Evolutionary conservation across 2,329 filamentous ascomycete genomes (phyloP).

Genomic region (Aspergillus calidoustus): DNA sequence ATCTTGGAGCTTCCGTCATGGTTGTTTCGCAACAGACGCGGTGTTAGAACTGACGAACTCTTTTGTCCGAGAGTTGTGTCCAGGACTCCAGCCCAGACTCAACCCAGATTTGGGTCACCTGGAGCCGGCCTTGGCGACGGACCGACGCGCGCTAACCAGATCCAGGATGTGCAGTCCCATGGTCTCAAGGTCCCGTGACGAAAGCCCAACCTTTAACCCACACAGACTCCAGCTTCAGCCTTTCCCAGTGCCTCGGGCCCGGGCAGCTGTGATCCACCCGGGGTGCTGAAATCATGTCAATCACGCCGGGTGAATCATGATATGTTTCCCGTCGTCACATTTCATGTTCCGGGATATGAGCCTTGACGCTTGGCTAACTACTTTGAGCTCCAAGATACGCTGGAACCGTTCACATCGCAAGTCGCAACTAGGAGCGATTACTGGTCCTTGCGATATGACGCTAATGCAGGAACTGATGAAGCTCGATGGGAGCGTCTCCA

Average conservation of each 20-base stretch:
- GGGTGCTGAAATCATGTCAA: conserved; percentile 4
- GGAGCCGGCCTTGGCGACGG: conserved; percentile 18
- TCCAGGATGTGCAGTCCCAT: conserved; percentile 22
- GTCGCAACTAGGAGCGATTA: conserved; percentile 1
- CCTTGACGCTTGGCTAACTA: conserved; percentile 3
- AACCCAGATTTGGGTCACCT: conserved; percentile 9
- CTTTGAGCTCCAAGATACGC: conserved; percentile 1
- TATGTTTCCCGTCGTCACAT: conserved; percentile 1
- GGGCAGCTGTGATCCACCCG: conserved; percentile 8
- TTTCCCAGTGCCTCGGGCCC: conserved; percentile 4
- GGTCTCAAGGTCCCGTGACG: conserved; percentile 7
- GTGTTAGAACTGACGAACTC: conserved; percentile 6
- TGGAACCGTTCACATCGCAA: conserved; percentile 7
- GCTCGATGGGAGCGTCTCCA: conserved; percentile 16
- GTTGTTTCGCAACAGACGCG: conserved; percentile 14
- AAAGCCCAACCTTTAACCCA: neutral
- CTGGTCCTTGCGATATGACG: conserved; percentile 25
- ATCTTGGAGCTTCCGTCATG: conserved; percentile 9
- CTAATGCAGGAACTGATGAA: conserved; percentile 46
- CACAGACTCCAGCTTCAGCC: neutral
- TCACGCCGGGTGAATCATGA: neutral
- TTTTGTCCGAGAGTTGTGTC: conserved; percentile 4
- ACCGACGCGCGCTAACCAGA: conserved; percentile 22
- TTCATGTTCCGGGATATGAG: neutral
- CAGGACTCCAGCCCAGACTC: neutral